These are phyloP conservation scores for Cubamyces lactineus DNA, from an alignment of 768 basidiomycete species.

Conservation along the genomic window DNA sequence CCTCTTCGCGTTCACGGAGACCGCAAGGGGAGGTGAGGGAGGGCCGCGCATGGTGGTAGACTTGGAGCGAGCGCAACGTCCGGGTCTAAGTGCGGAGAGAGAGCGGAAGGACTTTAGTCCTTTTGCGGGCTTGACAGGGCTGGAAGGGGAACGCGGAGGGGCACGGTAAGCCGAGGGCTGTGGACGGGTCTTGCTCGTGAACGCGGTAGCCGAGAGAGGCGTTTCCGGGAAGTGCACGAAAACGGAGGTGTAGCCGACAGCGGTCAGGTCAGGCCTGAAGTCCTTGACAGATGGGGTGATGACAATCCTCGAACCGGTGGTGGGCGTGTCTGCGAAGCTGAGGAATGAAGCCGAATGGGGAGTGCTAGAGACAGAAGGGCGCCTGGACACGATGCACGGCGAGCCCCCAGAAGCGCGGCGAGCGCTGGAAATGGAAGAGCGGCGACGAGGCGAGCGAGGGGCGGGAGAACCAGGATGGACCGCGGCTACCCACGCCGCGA, in stretches of 20 bases:
- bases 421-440: slow-evolving; percentile 29
- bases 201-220: slow-evolving; percentile 37
- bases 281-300: slow-evolving; percentile 51
- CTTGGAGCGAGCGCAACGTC: slow-evolving; percentile 42
- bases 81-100: slow-evolving; percentile 49
- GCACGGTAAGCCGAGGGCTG: slow-evolving; percentile 22
- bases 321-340: slow-evolving; percentile 46
- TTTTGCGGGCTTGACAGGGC: slow-evolving; percentile 28
- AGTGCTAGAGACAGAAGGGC: slow-evolving; percentile 43
- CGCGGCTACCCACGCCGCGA: slow-evolving; percentile 62
- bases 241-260: slow-evolving; percentile 67
- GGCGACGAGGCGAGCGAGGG: slow-evolving; percentile 39
- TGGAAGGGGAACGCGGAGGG: slow-evolving; percentile 23
- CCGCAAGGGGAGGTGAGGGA: slow-evolving; percentile 25
- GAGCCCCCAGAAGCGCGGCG: slow-evolving; percentile 41
- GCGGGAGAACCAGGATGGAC: slow-evolving; percentile 74
- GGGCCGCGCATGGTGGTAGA: slow-evolving; percentile 33
- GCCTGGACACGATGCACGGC: slow-evolving; percentile 29
- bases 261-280: slow-evolving; percentile 56
- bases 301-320: slow-evolving; percentile 30
- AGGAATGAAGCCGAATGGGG: slow-evolving; percentile 52
- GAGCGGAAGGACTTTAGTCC: slow-evolving; percentile 53
- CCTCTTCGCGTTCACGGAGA: slow-evolving; percentile 8
- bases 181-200: slow-evolving; percentile 21
- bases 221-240: slow-evolving; percentile 63